Evolutionary conservation across 257 asterid genomes (phyloP).

Genomic region (Lithospermum erythrorhizon): DNA sequence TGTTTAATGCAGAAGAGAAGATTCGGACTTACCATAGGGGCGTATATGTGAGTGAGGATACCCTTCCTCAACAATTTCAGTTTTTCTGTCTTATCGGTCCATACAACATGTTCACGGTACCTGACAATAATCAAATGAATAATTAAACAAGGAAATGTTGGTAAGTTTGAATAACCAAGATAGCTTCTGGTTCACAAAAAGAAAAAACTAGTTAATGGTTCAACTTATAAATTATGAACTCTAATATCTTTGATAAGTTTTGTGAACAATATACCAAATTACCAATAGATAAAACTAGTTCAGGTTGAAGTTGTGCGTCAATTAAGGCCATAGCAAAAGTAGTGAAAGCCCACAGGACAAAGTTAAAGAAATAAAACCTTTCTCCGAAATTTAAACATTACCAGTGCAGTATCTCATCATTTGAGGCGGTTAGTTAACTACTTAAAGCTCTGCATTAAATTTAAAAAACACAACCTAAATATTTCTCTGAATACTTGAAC

Average conservation of each 20-base stretch:
- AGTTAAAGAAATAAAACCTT: background rate
- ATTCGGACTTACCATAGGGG: conserved; percentile 67
- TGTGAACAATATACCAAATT: no score
- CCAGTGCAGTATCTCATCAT: conserved; percentile 95
- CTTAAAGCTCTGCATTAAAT: conserved; percentile 77
- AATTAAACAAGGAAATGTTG: background rate
- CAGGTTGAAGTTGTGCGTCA: no score
- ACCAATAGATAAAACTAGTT: no score
- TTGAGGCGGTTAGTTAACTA: conserved; percentile 91
- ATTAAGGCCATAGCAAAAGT: no score
- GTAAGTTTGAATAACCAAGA: background rate
- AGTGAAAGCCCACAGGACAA: no score
- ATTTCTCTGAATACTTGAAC: background rate
- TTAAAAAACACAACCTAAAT: background rate
- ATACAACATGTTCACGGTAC: conserved; percentile 91
- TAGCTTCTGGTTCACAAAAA: no score
- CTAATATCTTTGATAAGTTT: no score
- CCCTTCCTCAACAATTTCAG: conserved; percentile 91
- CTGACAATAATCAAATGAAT: conserved; percentile 25
- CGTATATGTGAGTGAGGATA: conserved; percentile 73
- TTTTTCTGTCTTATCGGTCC: conserved; percentile 66
- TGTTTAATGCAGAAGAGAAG: background rate
- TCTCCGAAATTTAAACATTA: conserved; percentile 16
- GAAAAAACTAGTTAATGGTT: no score
- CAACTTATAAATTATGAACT: no score